Conservation (phyloP, 2,329 filamentous ascomycete species). For the Cladosporium sp. region DNA sequence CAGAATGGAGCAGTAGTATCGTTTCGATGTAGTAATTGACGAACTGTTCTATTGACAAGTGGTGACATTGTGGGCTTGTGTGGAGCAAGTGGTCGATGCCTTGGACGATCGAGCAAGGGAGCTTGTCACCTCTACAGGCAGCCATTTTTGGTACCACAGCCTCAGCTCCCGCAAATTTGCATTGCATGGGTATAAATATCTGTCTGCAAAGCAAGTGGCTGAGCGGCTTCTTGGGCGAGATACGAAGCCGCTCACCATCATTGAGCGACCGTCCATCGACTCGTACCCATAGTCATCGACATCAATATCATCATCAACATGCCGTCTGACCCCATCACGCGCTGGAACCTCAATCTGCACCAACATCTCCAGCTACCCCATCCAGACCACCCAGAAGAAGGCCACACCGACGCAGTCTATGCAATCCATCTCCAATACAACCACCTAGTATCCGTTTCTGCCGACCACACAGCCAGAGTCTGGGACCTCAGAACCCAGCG, state of each 20-base stretch:
- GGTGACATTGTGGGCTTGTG: not conserved
- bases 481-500: constrained; percentile 22
- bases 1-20: no score
- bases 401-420: constrained; percentile 22
- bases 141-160: not conserved
- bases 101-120: not conserved
- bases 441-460: constrained; percentile 19
- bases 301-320: not conserved
- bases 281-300: not conserved
- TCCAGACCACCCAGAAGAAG: constrained; percentile 11
- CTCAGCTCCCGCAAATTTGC: not conserved
- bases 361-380: constrained; percentile 17
- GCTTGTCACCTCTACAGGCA: not conserved
- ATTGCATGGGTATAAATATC: not conserved
- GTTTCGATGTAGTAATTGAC: no score
- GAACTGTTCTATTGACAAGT: no score
- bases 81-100: not conserved
- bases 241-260: not conserved
- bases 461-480: constrained; percentile 21
- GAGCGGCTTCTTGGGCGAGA: no score
- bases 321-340: not conserved
- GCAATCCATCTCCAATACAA: constrained; percentile 12
- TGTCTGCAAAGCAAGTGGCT: not conserved
- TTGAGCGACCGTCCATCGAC: not conserved
- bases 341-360: not conserved